Evolutionary conservation across 1,284 basidiomycete species (phyloP), one percentile per base, ranked within the genome.

Genomic region (Singerocomus rubriflavus): DNA sequence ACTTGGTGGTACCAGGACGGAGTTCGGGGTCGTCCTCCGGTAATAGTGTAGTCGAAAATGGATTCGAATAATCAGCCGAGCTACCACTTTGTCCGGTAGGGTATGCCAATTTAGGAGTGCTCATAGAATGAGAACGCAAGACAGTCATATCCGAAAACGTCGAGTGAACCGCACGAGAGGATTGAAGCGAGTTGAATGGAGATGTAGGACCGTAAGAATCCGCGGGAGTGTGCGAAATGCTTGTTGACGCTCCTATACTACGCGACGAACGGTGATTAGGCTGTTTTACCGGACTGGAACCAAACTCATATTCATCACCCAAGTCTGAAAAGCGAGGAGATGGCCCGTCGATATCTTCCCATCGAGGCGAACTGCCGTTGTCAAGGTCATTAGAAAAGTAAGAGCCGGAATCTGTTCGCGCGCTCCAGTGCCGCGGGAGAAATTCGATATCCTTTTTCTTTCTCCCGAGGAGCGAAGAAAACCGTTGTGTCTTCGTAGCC

Each of bases 341-440:
- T 32, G 53, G 17, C 8, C 29, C 48, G 34, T 56, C 48, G 13
- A 44, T 42, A 51, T 54, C 52, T 32, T 56, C 54, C 55, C 52
- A 41, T 13, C 14, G 49, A 49, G 38, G 39, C 39, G 44, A 27
- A 34, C 40, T 48, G 42, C 39, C 41, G 27, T 58, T 48, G 54
- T 63, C 66, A 55, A 70, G 45, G 62, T 74, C 67, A 30, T 69
- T 59, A 42, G 67, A 67, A 58, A 82, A 81, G 61, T 82, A 84
- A 9, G 84, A 81, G 2, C 79, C 82, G 2, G 68, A 66, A 50
- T 73, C 66, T 54, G 74, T 77, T 38, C 65, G 65, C 16, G 64
- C 61, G 8, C 80, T 82, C 86, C 85, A 88, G n/a, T 78, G 73
- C 21, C 69, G 57, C 8, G 87, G 85, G 32, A 87, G 84, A 57